A percentile compares a stretch with the other conserved stretches of the same genome.
phyloP scores from a whole-genome alignment of 805 yeast genomes.

The Kregervanrija fluxuum region DNA sequence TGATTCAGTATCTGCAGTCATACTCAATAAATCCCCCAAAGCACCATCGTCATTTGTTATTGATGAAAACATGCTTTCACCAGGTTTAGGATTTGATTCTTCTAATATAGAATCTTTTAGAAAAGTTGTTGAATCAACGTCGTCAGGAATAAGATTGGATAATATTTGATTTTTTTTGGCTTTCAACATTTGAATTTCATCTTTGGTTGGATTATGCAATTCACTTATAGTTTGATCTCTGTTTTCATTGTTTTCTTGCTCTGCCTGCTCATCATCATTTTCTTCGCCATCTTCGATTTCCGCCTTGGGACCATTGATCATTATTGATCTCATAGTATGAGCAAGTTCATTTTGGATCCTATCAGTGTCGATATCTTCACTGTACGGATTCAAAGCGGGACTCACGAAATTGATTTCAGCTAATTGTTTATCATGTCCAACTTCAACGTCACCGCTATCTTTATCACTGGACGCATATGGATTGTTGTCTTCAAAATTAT shows the following conservation, averaged over 20 bases:
- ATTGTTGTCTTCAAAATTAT: too few species aligned
- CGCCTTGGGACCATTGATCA: conserved; percentile 5
- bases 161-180: too few species aligned
- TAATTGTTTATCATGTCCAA: too few species aligned
- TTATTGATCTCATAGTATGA: conserved; percentile 13
- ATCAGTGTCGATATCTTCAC: conserved; percentile 6
- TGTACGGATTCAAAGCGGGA: background rate
- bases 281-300: conserved; percentile 4
- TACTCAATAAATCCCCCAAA: conserved; percentile 14
- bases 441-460: too few species aligned
- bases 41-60: conserved; percentile 13
- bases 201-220: too few species aligned
- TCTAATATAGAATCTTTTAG: background rate
- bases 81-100: conserved; percentile 9
- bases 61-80: conserved; percentile 13
- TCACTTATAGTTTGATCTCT: background rate
- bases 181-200: too few species aligned
- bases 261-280: conserved; percentile 16
- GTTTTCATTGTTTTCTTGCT: conserved; percentile 7
- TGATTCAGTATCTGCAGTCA: conserved; percentile 6
- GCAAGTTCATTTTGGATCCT: conserved; percentile 17
- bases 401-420: too few species aligned
- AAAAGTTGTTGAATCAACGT: background rate
- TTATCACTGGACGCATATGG: too few species aligned
- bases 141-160: too few species aligned